These are phyloP conservation scores for Phytopythium litorale DNA, from an alignment of 352 stramenopile genomes.

Conservation along the genomic window DNA sequence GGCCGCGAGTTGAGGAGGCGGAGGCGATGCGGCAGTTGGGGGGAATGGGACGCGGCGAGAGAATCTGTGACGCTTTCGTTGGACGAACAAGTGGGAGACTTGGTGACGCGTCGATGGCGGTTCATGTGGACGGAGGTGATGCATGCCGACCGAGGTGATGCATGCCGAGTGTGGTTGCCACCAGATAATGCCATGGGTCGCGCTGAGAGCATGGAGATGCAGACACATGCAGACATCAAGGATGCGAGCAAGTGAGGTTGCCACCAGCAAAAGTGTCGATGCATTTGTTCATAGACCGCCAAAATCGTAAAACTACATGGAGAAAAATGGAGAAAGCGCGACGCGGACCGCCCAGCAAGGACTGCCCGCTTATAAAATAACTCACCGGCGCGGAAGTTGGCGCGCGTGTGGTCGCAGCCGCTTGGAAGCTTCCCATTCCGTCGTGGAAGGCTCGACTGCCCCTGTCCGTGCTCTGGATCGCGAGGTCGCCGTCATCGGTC, in stretches of 20 bases:
- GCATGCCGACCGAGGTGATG: no score
- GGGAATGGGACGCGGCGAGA: no score
- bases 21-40: no score
- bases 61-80: no score
- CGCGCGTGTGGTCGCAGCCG: constrained; percentile 8
- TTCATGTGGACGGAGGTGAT: no score
- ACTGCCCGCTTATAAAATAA: neutral
- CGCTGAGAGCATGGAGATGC: no score
- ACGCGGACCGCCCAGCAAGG: neutral
- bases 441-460: constrained; percentile 11
- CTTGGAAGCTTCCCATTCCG: constrained; percentile 10
- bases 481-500: neutral
- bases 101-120: no score
- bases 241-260: neutral
- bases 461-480: neutral
- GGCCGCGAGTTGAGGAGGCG: no score
- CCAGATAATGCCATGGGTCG: no score
- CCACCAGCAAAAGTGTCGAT: constrained; percentile 3
- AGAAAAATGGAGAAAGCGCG: neutral
- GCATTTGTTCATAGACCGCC: neutral
- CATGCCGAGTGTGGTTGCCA: no score
- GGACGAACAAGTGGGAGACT: no score
- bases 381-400: neutral
- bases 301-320: constrained; percentile 6
- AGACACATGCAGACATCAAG: no score